phyloP scores from a whole-genome alignment of 768 basidiomycete genomes.

The Piloderma croceum region DNA sequence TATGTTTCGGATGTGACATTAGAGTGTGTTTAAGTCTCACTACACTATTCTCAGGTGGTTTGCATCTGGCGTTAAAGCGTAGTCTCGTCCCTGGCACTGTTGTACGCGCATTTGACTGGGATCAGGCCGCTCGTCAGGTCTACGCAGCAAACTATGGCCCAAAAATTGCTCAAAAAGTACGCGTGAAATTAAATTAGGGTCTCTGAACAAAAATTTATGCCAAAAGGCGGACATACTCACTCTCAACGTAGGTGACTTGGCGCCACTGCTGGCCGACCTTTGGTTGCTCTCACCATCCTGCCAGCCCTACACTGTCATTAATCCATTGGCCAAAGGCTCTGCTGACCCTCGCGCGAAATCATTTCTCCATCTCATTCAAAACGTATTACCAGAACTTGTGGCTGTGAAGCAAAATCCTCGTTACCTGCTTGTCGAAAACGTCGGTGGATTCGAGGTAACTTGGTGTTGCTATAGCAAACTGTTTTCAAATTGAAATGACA shows the following conservation, averaged over 20 bases:
- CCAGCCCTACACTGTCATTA: slow-evolving; percentile 79
- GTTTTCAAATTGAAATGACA: slow-evolving; percentile 6
- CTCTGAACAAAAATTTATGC: slow-evolving; percentile 7
- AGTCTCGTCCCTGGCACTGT: slow-evolving; percentile 43
- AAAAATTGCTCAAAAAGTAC: slow-evolving; percentile 47
- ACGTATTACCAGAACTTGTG: slow-evolving; percentile 56
- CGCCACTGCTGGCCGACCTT: slow-evolving; percentile 45
- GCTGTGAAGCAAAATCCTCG: slow-evolving; percentile 41
- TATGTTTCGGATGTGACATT: slow-evolving; percentile 22
- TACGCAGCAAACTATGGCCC: slow-evolving; percentile 57
- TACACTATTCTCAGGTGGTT: slow-evolving; percentile 52
- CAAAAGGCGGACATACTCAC: slow-evolving; percentile 55
- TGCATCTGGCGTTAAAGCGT: slow-evolving; percentile 60
- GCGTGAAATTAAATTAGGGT: slow-evolving; percentile 4
- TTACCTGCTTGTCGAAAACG: slow-evolving; percentile 70
- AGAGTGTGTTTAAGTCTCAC: slow-evolving; percentile 1
- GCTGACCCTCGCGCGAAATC: slow-evolving; percentile 70
- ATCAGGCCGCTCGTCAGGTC: slow-evolving; percentile 65
- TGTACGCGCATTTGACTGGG: slow-evolving; percentile 78
- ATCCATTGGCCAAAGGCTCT: slow-evolving; percentile 64
- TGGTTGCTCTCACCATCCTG: slow-evolving; percentile 83
- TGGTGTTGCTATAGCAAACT: slow-evolving; percentile 7
- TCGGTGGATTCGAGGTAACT: slow-evolving; percentile 76
- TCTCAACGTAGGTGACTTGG: slow-evolving; percentile 45
- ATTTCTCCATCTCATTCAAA: slow-evolving; percentile 64